Base-by-base conservation (phyloP, 2,329 filamentous ascomycete species). In the Fonsecaea nubica region DNA sequence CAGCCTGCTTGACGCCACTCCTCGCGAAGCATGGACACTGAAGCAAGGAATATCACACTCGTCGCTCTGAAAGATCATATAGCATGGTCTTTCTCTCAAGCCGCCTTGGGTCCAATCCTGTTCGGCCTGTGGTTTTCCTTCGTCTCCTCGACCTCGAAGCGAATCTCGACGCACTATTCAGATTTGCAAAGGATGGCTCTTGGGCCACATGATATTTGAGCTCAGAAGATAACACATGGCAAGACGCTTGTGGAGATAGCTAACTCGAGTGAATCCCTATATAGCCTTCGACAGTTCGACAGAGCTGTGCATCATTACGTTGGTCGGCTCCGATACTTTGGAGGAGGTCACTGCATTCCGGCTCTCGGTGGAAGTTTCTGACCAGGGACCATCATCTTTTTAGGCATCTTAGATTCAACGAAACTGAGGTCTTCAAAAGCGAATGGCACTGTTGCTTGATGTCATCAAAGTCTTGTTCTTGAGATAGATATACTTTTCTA, bases 1-100 rank as follows among this genome's bases (percentile, higher is more conserved):
- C 18, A 40, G 53, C 15, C 40, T 54, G 42, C 61, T 54, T 58
- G 38, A 32, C 21, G n/a, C 15, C 15, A 15, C 12, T 13, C 30
- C 58, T 35, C 36, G n/a, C 25, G 25, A 48, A 45, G 25, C n/a
- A 13, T 18, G n/a, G 15, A 12, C 21, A n/a, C 13, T n/a, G 18
- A 10, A 35, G n/a, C 9, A 5, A 21, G 6, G 35, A 12, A 58
- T 5, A 15, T 58, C 54, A 78, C 78, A 2, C 79, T 70, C 25
- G 79, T 77, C 0, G 79, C 79, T 72, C 80, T 77, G 62, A 80
- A 80, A 2, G 78, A 77, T 1, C 79, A 70, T 79, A 81, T 81
- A 25, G 78, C 76, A 64, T 81, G 79, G 0, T 79, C 79, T 10
- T 79, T 78, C 57, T 81, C 79, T 2, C n/a, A 45, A 6, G n/a